Percentiles rank a stretch among this genome's conserved stretches.
Conservation (phyloP, 768 basidiomycete genomes). For the Polyporus arcularius region DNA sequence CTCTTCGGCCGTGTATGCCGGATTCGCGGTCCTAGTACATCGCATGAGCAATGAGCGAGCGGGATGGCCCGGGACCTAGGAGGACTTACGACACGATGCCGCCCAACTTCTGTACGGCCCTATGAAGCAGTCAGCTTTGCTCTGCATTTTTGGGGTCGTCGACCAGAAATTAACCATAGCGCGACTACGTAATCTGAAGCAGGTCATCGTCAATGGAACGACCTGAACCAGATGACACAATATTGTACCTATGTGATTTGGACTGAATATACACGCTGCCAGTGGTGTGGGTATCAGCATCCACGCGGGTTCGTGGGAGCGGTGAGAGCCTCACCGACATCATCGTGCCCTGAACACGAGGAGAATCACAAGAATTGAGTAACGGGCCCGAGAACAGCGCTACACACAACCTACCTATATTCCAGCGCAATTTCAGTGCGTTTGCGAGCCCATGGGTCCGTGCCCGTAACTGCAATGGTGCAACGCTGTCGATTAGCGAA, state of each 20-base stretch:
- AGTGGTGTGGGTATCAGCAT: background rate
- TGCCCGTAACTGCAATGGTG: conserved; percentile 32
- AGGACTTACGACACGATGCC: conserved; percentile 24
- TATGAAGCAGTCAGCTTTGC: conserved; percentile 20
- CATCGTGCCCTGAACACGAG: conserved; percentile 34
- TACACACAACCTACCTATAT: conserved; percentile 32
- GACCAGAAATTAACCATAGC: background rate
- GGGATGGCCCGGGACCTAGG: background rate
- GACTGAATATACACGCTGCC: conserved; percentile 10
- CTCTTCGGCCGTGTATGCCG: conserved; percentile 57
- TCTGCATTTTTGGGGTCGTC: background rate
- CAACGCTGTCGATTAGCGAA: background rate
- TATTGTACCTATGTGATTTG: conserved; percentile 9
- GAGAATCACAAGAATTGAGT: background rate
- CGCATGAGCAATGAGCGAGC: conserved; percentile 21
- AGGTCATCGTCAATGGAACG: background rate
- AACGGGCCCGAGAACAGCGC: too few species aligned
- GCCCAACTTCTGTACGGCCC: conserved; percentile 29
- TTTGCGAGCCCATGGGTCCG: conserved; percentile 42
- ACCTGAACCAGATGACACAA: background rate
- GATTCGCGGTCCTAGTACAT: conserved; percentile 53
- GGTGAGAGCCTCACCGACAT: conserved; percentile 36
- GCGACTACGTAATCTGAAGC: background rate
- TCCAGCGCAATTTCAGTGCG: conserved; percentile 35
- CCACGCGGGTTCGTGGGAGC: conserved; percentile 30